Conservation (phyloP, 208 protist species). For the Herpetomonas samuelpessoai region DNA sequence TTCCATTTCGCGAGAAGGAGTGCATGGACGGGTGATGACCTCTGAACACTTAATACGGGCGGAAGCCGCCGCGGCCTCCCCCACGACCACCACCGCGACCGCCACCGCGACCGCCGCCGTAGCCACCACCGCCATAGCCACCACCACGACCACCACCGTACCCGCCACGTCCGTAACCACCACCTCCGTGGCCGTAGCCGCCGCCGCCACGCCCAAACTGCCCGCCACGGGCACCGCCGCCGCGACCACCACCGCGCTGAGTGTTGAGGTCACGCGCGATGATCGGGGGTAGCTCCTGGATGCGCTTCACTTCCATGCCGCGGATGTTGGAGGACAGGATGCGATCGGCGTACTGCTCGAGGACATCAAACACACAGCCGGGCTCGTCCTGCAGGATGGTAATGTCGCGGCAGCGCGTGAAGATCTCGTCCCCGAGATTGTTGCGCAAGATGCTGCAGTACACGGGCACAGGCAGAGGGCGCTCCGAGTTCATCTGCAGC, state of each 20-base stretch:
- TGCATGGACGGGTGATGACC: too few species aligned
- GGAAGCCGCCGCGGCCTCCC: conserved; percentile 20
- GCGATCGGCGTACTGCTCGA: conserved; percentile 55
- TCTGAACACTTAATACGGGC: conserved; percentile 12
- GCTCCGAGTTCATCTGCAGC: conserved; percentile 68
- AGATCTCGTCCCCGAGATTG: conserved; percentile 76
- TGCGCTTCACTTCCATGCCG: conserved; percentile 63
- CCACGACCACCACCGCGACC: conserved; percentile 12
- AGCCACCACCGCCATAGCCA: conserved; percentile 20
- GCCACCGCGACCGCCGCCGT: conserved; percentile 15
- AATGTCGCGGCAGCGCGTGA: conserved; percentile 80
- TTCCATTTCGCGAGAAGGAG: too few species aligned
- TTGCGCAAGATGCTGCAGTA: conserved; percentile 89
- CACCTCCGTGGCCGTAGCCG: conserved; percentile 13
- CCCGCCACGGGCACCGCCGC: conserved; percentile 29
- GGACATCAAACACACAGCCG: conserved; percentile 89
- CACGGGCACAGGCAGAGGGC: conserved; percentile 68
- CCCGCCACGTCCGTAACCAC: conserved; percentile 15
- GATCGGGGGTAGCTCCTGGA: conserved; percentile 80
- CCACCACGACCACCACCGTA: conserved; percentile 14
- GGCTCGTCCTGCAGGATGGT: conserved; percentile 83
- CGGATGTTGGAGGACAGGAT: conserved; percentile 60
- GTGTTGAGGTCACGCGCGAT: conserved; percentile 76
- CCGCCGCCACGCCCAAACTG: conserved; percentile 10
- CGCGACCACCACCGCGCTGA: conserved; percentile 30